Evolutionary conservation across 495 filamentous ascomycete genomes (phyloP).

Genomic region (Lasiosphaeria ovina): DNA sequence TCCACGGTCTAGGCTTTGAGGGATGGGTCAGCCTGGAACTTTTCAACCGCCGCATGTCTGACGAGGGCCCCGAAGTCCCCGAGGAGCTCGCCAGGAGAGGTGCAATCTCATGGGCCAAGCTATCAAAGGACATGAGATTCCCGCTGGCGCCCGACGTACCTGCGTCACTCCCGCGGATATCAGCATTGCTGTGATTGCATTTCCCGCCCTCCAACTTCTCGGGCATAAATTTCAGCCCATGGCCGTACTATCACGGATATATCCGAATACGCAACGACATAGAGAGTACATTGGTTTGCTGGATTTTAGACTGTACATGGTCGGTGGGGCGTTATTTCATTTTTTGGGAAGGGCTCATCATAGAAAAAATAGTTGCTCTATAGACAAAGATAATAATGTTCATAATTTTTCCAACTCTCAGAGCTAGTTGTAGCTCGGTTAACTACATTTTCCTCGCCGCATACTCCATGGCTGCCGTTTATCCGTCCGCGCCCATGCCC

Average conservation of each 20-base stretch:
- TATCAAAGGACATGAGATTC: slow-evolving; percentile 50
- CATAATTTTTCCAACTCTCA: neutral
- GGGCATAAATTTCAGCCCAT: neutral
- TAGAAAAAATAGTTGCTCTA: neutral
- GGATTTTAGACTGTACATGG: neutral
- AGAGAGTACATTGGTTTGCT: neutral
- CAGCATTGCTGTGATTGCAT: slow-evolving; percentile 28
- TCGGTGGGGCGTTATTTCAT: neutral
- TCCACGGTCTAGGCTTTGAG: slow-evolving; percentile 62
- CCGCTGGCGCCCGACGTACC: slow-evolving; percentile 43
- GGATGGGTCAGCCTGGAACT: slow-evolving; percentile 82
- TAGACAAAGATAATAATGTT: neutral
- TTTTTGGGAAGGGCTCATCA: neutral
- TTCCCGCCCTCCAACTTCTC: neutral
- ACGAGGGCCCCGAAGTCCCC: slow-evolving; percentile 50
- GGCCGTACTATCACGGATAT: neutral
- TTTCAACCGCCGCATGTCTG: slow-evolving; percentile 65
- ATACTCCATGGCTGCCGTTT: slow-evolving; percentile 67
- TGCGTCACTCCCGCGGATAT: slow-evolving; percentile 14
- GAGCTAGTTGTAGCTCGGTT: slow-evolving; percentile 17
- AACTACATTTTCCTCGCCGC: slow-evolving; percentile 48
- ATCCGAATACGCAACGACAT: neutral
- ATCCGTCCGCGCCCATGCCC: slow-evolving; percentile 66
- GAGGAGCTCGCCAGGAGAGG: slow-evolving; percentile 64
- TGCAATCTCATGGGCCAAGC: slow-evolving; percentile 60